phyloP scores from a whole-genome alignment of 345 rosid species.

The Hypericum androsaemum region DNA sequence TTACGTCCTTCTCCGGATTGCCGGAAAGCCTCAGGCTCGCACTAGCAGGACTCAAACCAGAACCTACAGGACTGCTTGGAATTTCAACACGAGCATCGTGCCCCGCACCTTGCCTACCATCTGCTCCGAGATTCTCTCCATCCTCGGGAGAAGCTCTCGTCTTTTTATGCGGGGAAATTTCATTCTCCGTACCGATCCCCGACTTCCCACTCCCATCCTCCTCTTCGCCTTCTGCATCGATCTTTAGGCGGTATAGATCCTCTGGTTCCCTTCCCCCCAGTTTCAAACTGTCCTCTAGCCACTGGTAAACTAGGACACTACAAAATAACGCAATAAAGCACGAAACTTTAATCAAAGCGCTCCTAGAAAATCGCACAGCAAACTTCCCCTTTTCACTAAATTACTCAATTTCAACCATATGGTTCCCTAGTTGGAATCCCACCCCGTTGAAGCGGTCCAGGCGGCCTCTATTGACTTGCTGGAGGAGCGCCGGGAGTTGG shows the following conservation, averaged over 20 bases:
- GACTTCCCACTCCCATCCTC: slow-evolving; percentile 24
- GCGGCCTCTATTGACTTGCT: slow-evolving; percentile 25
- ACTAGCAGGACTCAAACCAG: slow-evolving; percentile 25
- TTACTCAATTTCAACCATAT: too few species aligned
- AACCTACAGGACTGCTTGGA: slow-evolving; percentile 26
- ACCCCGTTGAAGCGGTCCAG: slow-evolving; percentile 52
- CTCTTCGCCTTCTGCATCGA: slow-evolving; percentile 25
- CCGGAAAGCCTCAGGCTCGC: slow-evolving; percentile 22
- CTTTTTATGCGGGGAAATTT: slow-evolving; percentile 29
- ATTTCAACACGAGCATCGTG: slow-evolving; percentile 12
- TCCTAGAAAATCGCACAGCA: not conserved
- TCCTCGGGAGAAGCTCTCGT: slow-evolving; percentile 28
- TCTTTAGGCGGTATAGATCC: slow-evolving; percentile 40
- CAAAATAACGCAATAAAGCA: not conserved
- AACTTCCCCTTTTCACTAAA: not conserved
- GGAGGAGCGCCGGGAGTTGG: slow-evolving; percentile 34
- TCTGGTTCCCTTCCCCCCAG: slow-evolving; percentile 56
- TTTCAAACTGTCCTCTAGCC: slow-evolving; percentile 82
- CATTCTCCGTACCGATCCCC: slow-evolving; percentile 13
- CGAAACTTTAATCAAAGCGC: slow-evolving; percentile 3
- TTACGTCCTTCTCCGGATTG: slow-evolving; percentile 41
- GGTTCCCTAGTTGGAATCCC: too few species aligned
- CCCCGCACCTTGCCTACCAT: slow-evolving; percentile 14
- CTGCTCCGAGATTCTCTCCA: slow-evolving; percentile 11
- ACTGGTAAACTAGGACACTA: slow-evolving; percentile 63